Percentiles rank a stretch among this genome's conserved stretches.
phyloP scores from a whole-genome alignment of 2,329 filamentous ascomycete species.

The Rutstroemia sp. region DNA sequence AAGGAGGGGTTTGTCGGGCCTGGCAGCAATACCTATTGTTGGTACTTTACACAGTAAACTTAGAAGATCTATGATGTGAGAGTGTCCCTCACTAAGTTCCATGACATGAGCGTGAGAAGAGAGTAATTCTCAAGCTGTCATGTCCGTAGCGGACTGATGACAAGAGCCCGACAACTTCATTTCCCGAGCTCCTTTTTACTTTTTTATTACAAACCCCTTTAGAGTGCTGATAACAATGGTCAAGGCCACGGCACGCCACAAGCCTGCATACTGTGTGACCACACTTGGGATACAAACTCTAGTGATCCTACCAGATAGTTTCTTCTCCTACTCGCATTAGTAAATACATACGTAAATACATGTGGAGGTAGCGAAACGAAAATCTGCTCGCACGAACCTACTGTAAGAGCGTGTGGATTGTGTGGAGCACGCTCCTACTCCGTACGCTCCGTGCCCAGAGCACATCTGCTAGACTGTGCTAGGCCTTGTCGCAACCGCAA shows the following conservation, averaged over 20 bases:
- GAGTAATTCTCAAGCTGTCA: too few relatives aligned
- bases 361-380: neutral
- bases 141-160: neutral
- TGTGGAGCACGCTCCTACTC: neutral
- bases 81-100: too few relatives aligned
- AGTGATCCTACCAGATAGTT: neutral
- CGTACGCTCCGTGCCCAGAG: too few relatives aligned
- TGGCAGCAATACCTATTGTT: too few relatives aligned
- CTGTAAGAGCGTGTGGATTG: neutral
- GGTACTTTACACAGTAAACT: too few relatives aligned
- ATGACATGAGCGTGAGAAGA: too few relatives aligned
- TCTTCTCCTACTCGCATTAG: neutral
- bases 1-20: too few relatives aligned
- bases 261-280: neutral
- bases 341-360: neutral
- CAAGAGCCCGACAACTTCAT: neutral
- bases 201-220: neutral
- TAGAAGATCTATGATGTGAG: too few relatives aligned
- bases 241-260: neutral
- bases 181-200: neutral
- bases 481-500: too few relatives aligned
- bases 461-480: too few relatives aligned
- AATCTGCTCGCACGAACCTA: neutral
- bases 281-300: neutral
- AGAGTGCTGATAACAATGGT: conserved; percentile 1